Evolutionary conservation across 352 stramenopile species (phyloP).

Genomic region (Phytopythium litorale): DNA sequence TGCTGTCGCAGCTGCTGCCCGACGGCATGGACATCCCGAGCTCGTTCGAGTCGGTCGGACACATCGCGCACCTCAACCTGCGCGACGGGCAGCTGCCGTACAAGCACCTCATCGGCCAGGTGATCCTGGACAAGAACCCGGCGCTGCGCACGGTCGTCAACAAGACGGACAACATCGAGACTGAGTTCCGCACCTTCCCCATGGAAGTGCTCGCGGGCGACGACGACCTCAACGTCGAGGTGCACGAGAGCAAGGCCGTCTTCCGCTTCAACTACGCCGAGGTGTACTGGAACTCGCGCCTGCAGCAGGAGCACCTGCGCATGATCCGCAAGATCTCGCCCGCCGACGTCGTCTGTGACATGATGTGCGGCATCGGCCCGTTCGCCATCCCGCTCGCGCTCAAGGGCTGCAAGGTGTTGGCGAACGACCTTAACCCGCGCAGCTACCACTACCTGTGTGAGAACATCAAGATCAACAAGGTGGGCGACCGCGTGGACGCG

Average conservation of each 20-base stretch:
- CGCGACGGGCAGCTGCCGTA: constrained; percentile 92
- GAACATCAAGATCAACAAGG: constrained; percentile 93
- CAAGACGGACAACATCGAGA: constrained; percentile 96
- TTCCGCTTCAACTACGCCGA: constrained; percentile 95
- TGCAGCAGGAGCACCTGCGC: constrained; percentile 93
- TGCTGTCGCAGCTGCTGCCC: constrained; percentile 84
- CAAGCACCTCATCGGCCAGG: constrained; percentile 96
- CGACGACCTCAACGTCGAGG: constrained; percentile 75
- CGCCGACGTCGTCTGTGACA: constrained; percentile 87
- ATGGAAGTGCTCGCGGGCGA: constrained; percentile 95
- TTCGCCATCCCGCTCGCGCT: constrained; percentile 94
- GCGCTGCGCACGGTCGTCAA: constrained; percentile 96
- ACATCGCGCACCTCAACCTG: constrained; percentile 98
- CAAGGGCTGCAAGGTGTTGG: constrained; percentile 79
- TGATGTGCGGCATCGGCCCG: constrained; percentile 96
- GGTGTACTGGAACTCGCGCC: constrained; percentile 97
- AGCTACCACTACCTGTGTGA: constrained; percentile 89
- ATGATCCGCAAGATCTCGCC: constrained; percentile 80
- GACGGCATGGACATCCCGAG: constrained; percentile 85
- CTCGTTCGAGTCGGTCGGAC: constrained; percentile 95
- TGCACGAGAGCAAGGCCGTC: constrained; percentile 92
- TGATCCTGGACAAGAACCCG: constrained; percentile 97
- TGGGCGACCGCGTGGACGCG: constrained; percentile 59
- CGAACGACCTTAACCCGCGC: constrained; percentile 93
- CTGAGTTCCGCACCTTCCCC: constrained; percentile 94